These are phyloP conservation scores for Selenicereus undatus DNA, from an alignment of 148 eudicot species.

Conservation along the genomic window DNA sequence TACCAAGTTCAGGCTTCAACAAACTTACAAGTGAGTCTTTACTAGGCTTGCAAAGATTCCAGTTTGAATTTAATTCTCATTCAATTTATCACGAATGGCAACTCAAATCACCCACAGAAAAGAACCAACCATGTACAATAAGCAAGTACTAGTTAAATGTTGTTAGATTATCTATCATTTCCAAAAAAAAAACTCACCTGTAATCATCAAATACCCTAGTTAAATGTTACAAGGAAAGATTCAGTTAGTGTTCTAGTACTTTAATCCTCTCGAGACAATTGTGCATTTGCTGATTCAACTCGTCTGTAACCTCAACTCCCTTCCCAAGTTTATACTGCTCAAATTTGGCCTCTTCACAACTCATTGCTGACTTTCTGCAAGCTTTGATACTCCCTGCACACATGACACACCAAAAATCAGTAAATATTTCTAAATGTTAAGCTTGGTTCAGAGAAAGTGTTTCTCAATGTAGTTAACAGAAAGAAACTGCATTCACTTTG, in stretches of 20 bases:
- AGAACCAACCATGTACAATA: too few species aligned
- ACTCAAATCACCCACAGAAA: too few species aligned
- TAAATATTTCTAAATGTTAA: not conserved
- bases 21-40: too few species aligned
- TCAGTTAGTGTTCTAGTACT: slow-evolving; percentile 43
- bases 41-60: too few species aligned
- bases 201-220: not conserved
- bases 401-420: not conserved
- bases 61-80: too few species aligned
- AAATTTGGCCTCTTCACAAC: slow-evolving; percentile 77
- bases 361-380: slow-evolving; percentile 73
- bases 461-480: too few species aligned
- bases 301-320: slow-evolving; percentile 48
- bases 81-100: too few species aligned
- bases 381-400: slow-evolving; percentile 70
- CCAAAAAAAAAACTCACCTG: not conserved
- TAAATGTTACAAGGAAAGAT: not conserved
- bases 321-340: slow-evolving; percentile 65
- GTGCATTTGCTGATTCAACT: slow-evolving; percentile 58
- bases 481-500: too few species aligned
- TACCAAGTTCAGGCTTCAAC: too few species aligned
- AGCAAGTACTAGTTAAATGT: too few species aligned
- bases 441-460: too few species aligned
- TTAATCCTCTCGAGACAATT: slow-evolving; percentile 63
- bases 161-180: not conserved